These are phyloP conservation scores for Fraxinus baroniana DNA, from an alignment of 305 asterid species.

Conservation along the genomic window DNA sequence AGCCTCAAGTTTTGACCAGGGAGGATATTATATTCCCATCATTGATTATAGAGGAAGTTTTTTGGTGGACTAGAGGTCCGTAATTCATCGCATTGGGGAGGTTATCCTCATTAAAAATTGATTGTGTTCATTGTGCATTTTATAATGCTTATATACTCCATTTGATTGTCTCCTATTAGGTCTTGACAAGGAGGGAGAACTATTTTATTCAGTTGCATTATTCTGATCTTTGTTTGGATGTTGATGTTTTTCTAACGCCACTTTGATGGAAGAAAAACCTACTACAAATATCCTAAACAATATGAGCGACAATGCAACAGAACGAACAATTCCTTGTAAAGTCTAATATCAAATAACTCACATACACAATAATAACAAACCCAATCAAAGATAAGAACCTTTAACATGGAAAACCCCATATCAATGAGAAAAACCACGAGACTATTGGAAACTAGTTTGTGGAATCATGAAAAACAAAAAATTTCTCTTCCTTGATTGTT, in stretches of 20 bases:
- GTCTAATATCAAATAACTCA: not conserved
- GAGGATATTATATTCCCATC: not conserved
- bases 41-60: not conserved
- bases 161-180: not conserved
- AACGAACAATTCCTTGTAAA: not conserved
- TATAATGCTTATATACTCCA: not conserved
- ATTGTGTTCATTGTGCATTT: not conserved
- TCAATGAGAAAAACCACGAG: not conserved
- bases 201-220: not conserved
- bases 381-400: not conserved
- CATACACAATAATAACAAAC: not conserved
- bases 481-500: not conserved
- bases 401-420: not conserved
- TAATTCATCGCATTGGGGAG: not conserved
- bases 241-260: not conserved
- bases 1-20: not conserved
- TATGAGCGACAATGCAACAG: not conserved
- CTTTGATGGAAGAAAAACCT: not conserved
- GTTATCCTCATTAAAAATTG: not conserved
- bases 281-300: not conserved
- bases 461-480: not conserved
- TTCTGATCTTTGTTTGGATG: not conserved
- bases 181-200: not conserved
- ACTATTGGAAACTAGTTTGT: not conserved
- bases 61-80: not conserved